phyloP scores from a whole-genome alignment of 352 stramenopile species.

The Pythium aquatile region DNA sequence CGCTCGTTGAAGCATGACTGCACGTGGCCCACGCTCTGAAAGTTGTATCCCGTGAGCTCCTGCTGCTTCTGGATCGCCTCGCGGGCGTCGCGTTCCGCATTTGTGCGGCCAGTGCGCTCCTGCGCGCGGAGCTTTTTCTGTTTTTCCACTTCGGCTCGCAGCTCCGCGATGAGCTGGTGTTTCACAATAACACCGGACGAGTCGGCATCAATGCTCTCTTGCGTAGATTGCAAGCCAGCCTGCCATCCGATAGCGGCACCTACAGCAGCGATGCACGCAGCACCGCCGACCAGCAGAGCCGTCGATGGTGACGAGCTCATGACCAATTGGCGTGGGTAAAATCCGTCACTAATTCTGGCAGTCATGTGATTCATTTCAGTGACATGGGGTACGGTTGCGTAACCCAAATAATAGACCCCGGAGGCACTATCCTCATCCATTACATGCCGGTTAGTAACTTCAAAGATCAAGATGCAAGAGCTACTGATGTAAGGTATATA shows the following conservation, averaged over 20 bases:
- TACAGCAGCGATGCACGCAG: conserved; percentile 20
- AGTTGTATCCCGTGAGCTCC: conserved; percentile 59
- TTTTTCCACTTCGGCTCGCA: conserved; percentile 64
- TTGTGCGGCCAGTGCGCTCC: conserved; percentile 72
- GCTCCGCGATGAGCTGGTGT: conserved; percentile 40
- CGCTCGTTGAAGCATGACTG: conserved; percentile 86
- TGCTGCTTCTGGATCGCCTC: conserved; percentile 66
- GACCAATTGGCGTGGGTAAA: neutral
- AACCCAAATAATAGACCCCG: neutral
- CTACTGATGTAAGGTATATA: neutral
- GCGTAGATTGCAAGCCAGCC: conserved; percentile 1
- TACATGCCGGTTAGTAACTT: neutral
- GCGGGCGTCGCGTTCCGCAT: conserved; percentile 61
- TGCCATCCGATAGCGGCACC: conserved; percentile 25
- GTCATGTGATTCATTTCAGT: conserved; percentile 7
- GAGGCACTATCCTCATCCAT: neutral
- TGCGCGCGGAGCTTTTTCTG: conserved; percentile 72
- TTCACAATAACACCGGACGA: conserved; percentile 8
- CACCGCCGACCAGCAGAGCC: conserved; percentile 15
- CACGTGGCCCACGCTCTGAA: conserved; percentile 69
- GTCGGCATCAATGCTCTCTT: neutral
- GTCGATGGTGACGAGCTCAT: conserved; percentile 9
- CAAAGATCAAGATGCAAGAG: neutral
- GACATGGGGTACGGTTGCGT: conserved; percentile 1
- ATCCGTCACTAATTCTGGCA: neutral